Evolutionary conservation across 2,329 filamentous ascomycete species (phyloP).

Genomic region (Podosphaera fusca): DNA sequence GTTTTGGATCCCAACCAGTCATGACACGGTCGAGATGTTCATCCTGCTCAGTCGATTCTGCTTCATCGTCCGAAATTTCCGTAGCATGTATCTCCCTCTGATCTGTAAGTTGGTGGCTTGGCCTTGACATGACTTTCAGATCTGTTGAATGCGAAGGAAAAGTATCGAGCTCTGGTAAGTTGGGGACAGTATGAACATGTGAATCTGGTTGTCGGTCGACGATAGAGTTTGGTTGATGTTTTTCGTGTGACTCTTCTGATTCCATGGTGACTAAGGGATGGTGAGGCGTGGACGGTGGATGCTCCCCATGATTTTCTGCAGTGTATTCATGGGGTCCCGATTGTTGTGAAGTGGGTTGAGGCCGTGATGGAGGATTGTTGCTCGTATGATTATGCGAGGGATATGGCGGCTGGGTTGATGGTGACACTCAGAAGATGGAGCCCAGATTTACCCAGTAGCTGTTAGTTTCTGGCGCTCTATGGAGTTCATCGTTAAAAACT

Average conservation of each 20-base stretch:
- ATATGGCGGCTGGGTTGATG: background rate
- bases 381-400: background rate
- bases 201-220: background rate
- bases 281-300: background rate
- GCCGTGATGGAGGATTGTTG: background rate
- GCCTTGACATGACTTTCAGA: background rate
- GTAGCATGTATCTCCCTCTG: too few relatives aligned
- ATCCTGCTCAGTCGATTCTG: too few relatives aligned
- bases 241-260: background rate
- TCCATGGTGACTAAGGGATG: background rate
- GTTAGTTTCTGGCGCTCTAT: background rate
- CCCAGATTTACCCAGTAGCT: background rate
- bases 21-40: too few relatives aligned
- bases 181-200: background rate
- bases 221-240: background rate
- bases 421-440: background rate
- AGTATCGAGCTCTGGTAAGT: background rate
- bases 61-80: too few relatives aligned
- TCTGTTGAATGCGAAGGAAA: background rate
- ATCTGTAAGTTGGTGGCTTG: background rate
- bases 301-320: background rate
- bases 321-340: background rate
- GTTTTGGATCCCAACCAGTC: too few relatives aligned
- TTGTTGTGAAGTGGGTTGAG: background rate
- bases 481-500: background rate